Conservation (phyloP, 345 rosid species). For the Gynandropsis gynandra region DNA sequence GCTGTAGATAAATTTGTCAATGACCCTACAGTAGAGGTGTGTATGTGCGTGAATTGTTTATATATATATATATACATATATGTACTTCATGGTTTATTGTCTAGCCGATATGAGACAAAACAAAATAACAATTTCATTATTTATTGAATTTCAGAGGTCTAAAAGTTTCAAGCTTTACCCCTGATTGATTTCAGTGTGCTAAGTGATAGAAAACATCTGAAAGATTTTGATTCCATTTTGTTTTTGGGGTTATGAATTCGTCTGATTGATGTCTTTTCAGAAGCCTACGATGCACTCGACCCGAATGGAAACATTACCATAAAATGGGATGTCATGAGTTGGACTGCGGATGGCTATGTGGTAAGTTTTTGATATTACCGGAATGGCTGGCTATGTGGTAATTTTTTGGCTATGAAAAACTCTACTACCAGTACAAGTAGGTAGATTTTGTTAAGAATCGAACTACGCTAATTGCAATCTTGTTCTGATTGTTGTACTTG, state of each 20-base stretch:
- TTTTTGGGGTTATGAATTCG: conserved; percentile 9
- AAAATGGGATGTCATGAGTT: conserved; percentile 79
- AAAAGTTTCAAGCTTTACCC: neutral
- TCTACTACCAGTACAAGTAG: too few relatives aligned
- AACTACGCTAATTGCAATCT: too few relatives aligned
- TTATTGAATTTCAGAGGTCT: neutral
- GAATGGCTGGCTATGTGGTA: too few relatives aligned
- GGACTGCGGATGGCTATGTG: conserved; percentile 84
- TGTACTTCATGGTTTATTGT: too few relatives aligned
- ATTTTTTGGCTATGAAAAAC: too few relatives aligned
- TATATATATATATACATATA: too few relatives aligned
- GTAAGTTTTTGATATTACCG: conserved; percentile 34
- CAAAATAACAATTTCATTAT: too few relatives aligned
- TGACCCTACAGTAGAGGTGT: neutral
- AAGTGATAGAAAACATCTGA: neutral
- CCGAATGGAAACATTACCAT: conserved; percentile 87
- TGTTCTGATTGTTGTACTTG: too few relatives aligned
- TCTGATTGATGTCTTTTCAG: conserved; percentile 26
- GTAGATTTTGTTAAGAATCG: too few relatives aligned
- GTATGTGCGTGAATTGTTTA: too few relatives aligned
- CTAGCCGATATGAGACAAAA: too few relatives aligned
- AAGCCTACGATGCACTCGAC: conserved; percentile 86
- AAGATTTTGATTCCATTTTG: neutral
- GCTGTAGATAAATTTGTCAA: neutral
- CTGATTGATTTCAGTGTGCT: neutral